Evolutionary conservation across 768 basidiomycete species (phyloP).

Genomic region (Leccinum arenicola): DNA sequence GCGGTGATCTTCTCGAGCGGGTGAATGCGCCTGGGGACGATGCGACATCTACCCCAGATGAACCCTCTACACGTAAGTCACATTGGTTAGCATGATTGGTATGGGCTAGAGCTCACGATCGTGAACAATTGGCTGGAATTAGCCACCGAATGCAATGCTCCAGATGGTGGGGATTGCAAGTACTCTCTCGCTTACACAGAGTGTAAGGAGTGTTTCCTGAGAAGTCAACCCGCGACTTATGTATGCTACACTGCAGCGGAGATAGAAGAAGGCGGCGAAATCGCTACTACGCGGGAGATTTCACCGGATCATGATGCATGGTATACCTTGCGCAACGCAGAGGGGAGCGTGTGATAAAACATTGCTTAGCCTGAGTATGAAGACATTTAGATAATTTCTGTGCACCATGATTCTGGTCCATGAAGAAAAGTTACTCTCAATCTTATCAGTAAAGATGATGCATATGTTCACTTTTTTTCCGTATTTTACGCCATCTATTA

Average conservation of each 20-base stretch:
- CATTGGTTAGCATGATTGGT: background rate
- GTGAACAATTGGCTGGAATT: background rate
- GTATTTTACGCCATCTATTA: no score
- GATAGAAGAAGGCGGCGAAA: background rate
- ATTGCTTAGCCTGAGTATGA: background rate
- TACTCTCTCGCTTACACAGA: background rate
- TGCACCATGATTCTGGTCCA: no score
- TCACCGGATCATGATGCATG: background rate
- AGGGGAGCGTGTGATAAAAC: background rate
- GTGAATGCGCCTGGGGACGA: background rate
- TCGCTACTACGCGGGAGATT: background rate
- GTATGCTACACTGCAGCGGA: background rate
- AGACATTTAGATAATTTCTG: no score
- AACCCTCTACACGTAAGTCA: conserved; percentile 1
- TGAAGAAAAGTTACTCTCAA: no score
- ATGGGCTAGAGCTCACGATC: background rate
- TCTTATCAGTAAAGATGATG: no score
- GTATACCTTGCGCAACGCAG: background rate
- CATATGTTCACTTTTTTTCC: no score
- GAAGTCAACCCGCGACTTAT: background rate
- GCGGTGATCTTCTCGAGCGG: background rate
- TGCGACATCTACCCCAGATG: background rate
- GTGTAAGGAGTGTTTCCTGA: background rate
- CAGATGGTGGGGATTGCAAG: background rate
- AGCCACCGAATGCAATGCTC: background rate